phyloP scores from a whole-genome alignment of 148 eudicot species.

The Rhododendron kiyosumense region DNA sequence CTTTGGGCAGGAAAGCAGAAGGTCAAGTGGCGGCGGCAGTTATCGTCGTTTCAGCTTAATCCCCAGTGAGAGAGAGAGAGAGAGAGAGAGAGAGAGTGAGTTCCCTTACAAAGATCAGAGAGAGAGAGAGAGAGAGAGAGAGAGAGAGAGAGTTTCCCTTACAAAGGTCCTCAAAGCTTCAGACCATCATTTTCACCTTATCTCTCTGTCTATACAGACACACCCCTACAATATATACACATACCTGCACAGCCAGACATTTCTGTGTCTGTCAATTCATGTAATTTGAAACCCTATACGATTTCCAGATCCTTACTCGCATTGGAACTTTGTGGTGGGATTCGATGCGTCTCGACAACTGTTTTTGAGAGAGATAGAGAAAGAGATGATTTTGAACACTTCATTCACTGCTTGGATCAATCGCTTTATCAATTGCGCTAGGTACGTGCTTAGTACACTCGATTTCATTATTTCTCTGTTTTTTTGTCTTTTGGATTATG shows the following conservation, averaged over 20 bases:
- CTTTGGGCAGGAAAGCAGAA: not conserved
- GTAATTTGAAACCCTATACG: not conserved
- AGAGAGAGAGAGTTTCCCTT: not conserved
- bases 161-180: not conserved
- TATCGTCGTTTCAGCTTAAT: not conserved
- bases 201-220: not conserved
- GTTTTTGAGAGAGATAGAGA: not conserved
- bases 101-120: not conserved
- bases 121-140: not conserved
- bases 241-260: not conserved
- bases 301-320: not conserved
- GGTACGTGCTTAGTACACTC: constrained; percentile 40
- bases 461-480: not conserved
- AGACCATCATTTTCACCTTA: not conserved
- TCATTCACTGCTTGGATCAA: constrained; percentile 74
- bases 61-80: not conserved
- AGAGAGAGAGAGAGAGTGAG: not conserved
- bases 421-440: constrained; percentile 65
- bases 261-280: not conserved
- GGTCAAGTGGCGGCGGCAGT: not conserved
- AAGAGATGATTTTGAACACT: constrained; percentile 49
- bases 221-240: not conserved
- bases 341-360: constrained; percentile 1
- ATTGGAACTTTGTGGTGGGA: not conserved
- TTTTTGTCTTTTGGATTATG: not conserved